Evolutionary conservation across 139 green algal species (phyloP).

Genomic region (Tetradesmus lagerheimii): DNA sequence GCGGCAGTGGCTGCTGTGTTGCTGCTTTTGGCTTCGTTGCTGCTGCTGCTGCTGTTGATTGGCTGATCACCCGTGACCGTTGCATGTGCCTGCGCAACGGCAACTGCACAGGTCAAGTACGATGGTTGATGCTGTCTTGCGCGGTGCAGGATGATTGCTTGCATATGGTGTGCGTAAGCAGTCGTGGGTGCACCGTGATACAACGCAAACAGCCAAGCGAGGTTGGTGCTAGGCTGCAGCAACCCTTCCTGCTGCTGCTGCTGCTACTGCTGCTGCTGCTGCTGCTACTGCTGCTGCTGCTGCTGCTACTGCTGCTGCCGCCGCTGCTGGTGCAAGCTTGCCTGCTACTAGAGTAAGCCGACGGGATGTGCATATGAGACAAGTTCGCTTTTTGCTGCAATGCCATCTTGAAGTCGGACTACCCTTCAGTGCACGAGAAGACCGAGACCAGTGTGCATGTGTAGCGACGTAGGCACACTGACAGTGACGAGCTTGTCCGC

Average conservation of each 20-base stretch:
- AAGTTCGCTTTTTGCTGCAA: not conserved
- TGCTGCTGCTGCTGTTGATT: slow-evolving; percentile 20
- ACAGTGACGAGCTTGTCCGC: too few species aligned
- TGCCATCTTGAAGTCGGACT: not conserved
- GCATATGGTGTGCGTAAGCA: not conserved
- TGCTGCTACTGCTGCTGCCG: not conserved
- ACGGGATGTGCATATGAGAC: not conserved
- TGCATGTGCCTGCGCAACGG: not conserved
- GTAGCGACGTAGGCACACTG: too few species aligned
- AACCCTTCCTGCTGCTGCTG: not conserved
- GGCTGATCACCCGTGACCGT: not conserved
- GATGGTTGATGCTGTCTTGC: too few species aligned
- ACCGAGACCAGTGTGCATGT: too few species aligned
- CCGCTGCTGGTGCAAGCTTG: not conserved
- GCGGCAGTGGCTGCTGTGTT: slow-evolving; percentile 10
- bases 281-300: not conserved
- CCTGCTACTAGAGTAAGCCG: not conserved
- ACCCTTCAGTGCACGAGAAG: not conserved
- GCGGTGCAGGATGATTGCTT: too few species aligned
- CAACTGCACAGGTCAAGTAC: not conserved
- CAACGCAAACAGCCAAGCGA: not conserved
- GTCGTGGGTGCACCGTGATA: not conserved
- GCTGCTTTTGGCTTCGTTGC: not conserved
- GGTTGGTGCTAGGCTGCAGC: not conserved
- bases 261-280: not conserved